Evolutionary conservation across 257 asterid species (phyloP).

Genomic region (Lithospermum erythrorhizon): DNA sequence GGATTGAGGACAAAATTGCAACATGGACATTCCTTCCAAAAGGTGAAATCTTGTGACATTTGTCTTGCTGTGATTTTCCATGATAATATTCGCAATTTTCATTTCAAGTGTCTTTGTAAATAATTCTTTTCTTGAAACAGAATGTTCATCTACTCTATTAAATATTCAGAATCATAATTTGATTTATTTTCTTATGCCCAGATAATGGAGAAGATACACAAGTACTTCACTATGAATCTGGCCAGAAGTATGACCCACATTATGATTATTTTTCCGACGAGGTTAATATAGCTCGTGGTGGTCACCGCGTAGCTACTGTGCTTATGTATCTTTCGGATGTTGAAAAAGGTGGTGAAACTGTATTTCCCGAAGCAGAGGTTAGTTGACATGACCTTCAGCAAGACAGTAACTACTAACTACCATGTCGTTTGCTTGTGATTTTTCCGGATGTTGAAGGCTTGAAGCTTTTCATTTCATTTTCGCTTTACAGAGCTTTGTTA

Average conservation of each 20-base stretch:
- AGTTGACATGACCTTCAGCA: slow-evolving; percentile 16
- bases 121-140: not conserved
- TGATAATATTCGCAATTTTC: not conserved
- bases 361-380: slow-evolving; percentile 93
- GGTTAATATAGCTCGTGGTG: slow-evolving; percentile 82
- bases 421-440: too few species aligned
- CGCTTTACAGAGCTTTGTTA: not conserved
- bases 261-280: slow-evolving; percentile 71
- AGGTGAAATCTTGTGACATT: slow-evolving; percentile 29
- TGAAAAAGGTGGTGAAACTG: slow-evolving; percentile 93
- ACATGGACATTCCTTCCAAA: slow-evolving; percentile 92
- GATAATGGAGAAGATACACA: slow-evolving; percentile 97
- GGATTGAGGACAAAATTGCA: slow-evolving; percentile 93
- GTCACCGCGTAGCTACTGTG: slow-evolving; percentile 87
- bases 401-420: not conserved
- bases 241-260: slow-evolving; percentile 92
- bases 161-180: not conserved
- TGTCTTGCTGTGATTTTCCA: not conserved
- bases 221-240: slow-evolving; percentile 80
- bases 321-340: slow-evolving; percentile 91
- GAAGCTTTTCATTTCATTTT: not conserved
- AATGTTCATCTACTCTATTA: not conserved
- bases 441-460: too few species aligned
- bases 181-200: slow-evolving; percentile 16
- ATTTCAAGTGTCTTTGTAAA: not conserved